These are phyloP conservation scores for Boletus reticuloceps DNA, from an alignment of 768 basidiomycete species.

Conservation along the genomic window DNA sequence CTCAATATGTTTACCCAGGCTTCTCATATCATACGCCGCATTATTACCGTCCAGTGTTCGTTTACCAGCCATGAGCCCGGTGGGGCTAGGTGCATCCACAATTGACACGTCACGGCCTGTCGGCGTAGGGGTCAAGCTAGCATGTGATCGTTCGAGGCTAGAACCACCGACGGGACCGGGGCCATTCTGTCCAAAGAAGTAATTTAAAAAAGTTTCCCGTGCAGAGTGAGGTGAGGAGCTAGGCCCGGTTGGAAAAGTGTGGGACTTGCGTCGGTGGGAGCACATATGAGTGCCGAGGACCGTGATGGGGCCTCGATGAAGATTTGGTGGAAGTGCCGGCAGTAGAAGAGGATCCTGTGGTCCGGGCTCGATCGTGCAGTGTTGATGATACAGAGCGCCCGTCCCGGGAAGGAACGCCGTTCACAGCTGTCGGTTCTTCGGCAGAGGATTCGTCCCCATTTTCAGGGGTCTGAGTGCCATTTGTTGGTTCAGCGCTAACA, in stretches of 20 bases:
- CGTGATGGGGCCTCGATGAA: constrained; percentile 28
- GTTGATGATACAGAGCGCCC: constrained; percentile 76
- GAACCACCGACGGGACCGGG: constrained; percentile 67
- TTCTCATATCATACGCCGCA: constrained; percentile 98
- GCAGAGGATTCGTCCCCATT: constrained; percentile 66
- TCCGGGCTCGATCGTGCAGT: constrained; percentile 69
- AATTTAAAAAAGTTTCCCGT: constrained; percentile 91
- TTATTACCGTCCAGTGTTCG: constrained; percentile 68
- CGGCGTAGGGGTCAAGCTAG: constrained; percentile 35
- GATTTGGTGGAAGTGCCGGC: constrained; percentile 24
- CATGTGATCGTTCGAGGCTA: constrained; percentile 42
- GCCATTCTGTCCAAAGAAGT: constrained; percentile 94
- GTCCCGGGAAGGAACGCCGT: constrained; percentile 52
- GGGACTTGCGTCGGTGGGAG: constrained; percentile 31
- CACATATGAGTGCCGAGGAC: constrained; percentile 34
- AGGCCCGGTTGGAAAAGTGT: constrained; percentile 32
- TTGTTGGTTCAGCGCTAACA: constrained; percentile 58
- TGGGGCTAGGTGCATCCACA: constrained; percentile 46
- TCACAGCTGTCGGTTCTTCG: constrained; percentile 53
- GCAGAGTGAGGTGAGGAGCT: constrained; percentile 53
- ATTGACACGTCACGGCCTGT: constrained; percentile 66
- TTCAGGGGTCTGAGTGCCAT: constrained; percentile 47
- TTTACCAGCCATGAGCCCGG: constrained; percentile 68
- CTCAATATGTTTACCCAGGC: constrained; percentile 95
- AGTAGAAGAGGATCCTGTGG: constrained; percentile 37